Evolutionary conservation across 2,329 filamentous ascomycete species (phyloP), one percentile per base, ranked within the genome.

Genomic region (Cadophora malorum): DNA sequence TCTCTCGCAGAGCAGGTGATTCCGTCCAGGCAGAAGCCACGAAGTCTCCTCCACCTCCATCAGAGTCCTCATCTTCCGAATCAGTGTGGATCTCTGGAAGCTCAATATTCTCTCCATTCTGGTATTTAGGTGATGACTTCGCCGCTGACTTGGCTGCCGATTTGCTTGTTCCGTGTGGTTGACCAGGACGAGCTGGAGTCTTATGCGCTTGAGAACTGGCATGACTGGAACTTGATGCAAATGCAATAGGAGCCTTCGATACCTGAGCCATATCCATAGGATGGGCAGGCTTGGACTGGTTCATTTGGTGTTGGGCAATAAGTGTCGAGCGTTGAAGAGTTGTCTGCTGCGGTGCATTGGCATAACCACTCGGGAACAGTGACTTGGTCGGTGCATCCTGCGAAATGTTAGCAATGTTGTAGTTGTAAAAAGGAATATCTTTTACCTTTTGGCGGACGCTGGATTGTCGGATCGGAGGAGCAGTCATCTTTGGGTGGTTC

Each of bases 11-110:
- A 71, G 93, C 91, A 12, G 95, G 94, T 2, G 93, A 93, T 76
- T 97, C 91, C 4, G 93, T 94, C 96, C 96, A 99, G 8, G 88
- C 87, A 2, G 93, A 92, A 19, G 93, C 87, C 64, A 81, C 83
- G 75, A 92, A 89, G 59, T 85, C 56, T 9, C 56, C 41, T 82
- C 81, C 7, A 81, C 81, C 16, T 88, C 50, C 86, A 50, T 91
- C 87, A 6, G 85, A 87, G 69, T 95, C 91, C 60, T 95, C 91
- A 68, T 97, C 93, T 75, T 97, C 94, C 35, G 93, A 94, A 77
- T 99, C 96, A 1, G 96, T 98, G 71, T 94, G 89, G 74, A 99
- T 98, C 74, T 99, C 96, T 0, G 96, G 95, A 3, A 99, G 87
- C 73, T 96, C 91, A 75, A 99, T 97, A 63, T 87, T 88, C 68